phyloP scores from a whole-genome alignment of 2,329 filamentous ascomycete species.

The Alternaria ventricosa region DNA sequence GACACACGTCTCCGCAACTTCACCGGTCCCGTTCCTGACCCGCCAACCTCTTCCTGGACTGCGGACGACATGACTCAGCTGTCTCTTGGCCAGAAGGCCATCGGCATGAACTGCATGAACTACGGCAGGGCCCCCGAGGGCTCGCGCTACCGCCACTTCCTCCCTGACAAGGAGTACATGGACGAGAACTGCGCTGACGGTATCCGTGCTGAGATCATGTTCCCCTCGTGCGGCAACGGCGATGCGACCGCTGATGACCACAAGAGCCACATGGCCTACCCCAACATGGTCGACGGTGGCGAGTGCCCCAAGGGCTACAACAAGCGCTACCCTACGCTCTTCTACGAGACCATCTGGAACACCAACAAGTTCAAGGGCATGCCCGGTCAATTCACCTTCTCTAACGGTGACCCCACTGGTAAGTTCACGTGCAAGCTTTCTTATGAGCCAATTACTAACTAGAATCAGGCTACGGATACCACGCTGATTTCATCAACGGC shows the following conservation, averaged over 20 bases:
- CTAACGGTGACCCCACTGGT: constrained; percentile 76
- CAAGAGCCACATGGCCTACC: constrained; percentile 70
- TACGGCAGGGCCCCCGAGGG: constrained; percentile 71
- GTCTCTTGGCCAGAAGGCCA: constrained; percentile 76
- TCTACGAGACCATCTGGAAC: constrained; percentile 66
- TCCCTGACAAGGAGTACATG: constrained; percentile 80
- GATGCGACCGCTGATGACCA: constrained; percentile 64
- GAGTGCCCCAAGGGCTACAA: constrained; percentile 63
- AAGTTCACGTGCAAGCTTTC: constrained; percentile 51
- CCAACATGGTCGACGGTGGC: constrained; percentile 59
- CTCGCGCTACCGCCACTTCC: constrained; percentile 79
- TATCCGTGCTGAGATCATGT: constrained; percentile 73
- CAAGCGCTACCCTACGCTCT: constrained; percentile 63
- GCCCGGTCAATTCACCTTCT: constrained; percentile 68
- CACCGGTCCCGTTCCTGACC: constrained; percentile 64
- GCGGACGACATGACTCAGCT: constrained; percentile 69
- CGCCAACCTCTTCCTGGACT: constrained; percentile 74
- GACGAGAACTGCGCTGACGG: constrained; percentile 85
- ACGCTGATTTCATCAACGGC: constrained; percentile 74
- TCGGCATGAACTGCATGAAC: constrained; percentile 96
- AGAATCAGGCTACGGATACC: constrained; percentile 68
- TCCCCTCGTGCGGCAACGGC: constrained; percentile 79
- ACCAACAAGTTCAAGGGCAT: constrained; percentile 59
- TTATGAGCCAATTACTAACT: constrained; percentile 16
- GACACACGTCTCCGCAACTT: constrained; percentile 65